These are phyloP conservation scores for Tympanopsis confertula DNA, from an alignment of 2,329 filamentous ascomycete genomes.

Conservation along the genomic window DNA sequence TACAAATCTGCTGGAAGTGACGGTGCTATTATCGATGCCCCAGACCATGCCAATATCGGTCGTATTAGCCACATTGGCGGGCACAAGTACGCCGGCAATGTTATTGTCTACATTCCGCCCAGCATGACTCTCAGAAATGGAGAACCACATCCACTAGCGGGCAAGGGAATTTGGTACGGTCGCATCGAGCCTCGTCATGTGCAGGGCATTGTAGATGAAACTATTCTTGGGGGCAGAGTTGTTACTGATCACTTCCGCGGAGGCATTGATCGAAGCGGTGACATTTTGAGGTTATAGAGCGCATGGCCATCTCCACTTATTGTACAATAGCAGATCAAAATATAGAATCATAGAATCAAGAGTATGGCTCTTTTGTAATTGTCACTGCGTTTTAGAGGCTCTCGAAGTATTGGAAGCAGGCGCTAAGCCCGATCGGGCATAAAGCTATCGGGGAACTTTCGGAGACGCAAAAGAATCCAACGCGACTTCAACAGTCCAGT, in stretches of 20 bases:
- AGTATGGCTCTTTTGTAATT: too few relatives aligned
- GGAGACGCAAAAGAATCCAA: too few relatives aligned
- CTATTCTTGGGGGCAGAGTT: neutral
- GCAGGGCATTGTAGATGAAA: neutral
- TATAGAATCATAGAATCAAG: too few relatives aligned
- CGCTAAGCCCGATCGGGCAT: neutral
- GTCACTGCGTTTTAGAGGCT: too few relatives aligned
- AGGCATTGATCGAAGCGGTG: neutral
- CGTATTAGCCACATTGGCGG: neutral
- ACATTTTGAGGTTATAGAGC: neutral
- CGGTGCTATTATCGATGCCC: neutral
- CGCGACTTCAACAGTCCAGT: too few relatives aligned
- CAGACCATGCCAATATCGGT: neutral
- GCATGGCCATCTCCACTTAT: too few relatives aligned
- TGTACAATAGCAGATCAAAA: too few relatives aligned
- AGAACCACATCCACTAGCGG: neutral
- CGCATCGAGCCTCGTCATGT: neutral
- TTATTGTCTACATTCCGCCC: neutral
- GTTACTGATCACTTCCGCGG: neutral
- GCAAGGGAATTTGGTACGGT: constrained; percentile 1
- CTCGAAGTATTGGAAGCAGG: neutral
- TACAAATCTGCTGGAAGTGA: neutral
- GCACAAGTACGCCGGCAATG: constrained; percentile 1
- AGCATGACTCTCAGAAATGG: neutral
- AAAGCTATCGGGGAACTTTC: neutral